Evolutionary conservation across 352 stramenopile genomes (phyloP), one percentile per base, ranked within the genome.

Genomic region (Aphanomyces astaci): DNA sequence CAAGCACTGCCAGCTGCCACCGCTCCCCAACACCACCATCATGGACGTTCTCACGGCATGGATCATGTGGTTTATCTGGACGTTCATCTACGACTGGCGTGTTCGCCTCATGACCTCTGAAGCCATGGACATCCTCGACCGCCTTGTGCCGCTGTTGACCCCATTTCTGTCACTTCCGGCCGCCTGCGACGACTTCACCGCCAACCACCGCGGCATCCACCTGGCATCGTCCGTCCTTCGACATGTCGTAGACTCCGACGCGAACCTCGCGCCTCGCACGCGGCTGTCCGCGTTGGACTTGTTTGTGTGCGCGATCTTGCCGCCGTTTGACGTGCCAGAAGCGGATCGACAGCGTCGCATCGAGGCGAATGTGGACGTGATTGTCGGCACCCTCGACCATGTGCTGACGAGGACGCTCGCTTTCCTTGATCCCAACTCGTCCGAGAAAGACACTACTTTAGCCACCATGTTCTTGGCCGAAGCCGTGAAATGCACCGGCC

Each of bases 241-340:
- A 15, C 32, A 36, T 28, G 62, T 52, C 33, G 2, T 68, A 22
- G 33, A 10, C 17, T 28, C 51, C 13, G 4, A 48, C n/a, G 2
- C 36, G 11, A 31, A 19, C 24, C 11, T 63, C 10, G 30, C 62
- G 3, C 10, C 22, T 19, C 62, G 62, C 62, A 52, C 33, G 5
- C 27, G 31, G 5, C 33, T 68, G 7, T n/a, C 62, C 4, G 49
- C 3, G 25, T 28, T 68, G 10, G 62, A 68, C 28, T 22, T 68
- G 22, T 68, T 68, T 40, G 30, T 68, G 13, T 68, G 62, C 30
- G 25, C 17, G n/a, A 27, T 43, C n/a, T 30, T 68, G n/a, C 62
- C 62, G 19, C 62, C 43, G 15, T 68, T 46, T 31, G 62, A 68
- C n/a, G 39, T 56, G 24, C 15, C 46, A 4, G 62, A 68, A 11